phyloP scores from a whole-genome alignment of 352 stramenopile species.

The Elongisporangium undulatum region DNA sequence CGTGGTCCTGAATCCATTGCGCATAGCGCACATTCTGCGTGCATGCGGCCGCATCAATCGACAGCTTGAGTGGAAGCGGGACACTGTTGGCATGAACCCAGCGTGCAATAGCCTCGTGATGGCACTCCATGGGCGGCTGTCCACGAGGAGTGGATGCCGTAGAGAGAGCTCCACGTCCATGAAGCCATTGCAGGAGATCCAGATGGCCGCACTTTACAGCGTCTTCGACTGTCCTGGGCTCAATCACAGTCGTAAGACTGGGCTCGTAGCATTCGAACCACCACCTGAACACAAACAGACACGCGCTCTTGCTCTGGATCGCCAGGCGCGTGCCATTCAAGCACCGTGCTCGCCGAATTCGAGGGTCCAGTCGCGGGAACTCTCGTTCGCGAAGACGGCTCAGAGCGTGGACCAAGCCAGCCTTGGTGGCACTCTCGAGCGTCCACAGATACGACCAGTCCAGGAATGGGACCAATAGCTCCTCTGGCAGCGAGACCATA shows the following conservation, averaged over 20 bases:
- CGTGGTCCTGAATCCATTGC: neutral
- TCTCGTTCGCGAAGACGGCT: neutral
- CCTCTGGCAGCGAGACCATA: neutral
- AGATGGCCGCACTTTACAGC: conserved; percentile 33
- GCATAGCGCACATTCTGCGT: neutral
- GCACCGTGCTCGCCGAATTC: neutral
- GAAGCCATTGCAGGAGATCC: conserved; percentile 33
- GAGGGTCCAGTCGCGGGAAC: neutral
- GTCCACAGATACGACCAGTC: neutral
- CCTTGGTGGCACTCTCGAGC: neutral
- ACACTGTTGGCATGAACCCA: conserved; percentile 35
- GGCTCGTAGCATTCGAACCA: neutral
- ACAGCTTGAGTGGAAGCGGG: conserved; percentile 34
- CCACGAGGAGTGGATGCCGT: conserved; percentile 31
- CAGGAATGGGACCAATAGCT: neutral
- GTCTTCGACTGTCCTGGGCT: neutral
- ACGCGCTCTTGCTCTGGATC: neutral
- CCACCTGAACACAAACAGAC: neutral
- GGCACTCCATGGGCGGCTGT: conserved; percentile 20
- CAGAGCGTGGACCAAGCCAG: neutral
- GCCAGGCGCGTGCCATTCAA: neutral
- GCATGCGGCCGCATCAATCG: neutral
- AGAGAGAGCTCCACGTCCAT: conserved; percentile 14
- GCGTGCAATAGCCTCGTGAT: conserved; percentile 18
- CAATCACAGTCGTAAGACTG: neutral